phyloP scores from a whole-genome alignment of 257 asterid genomes.

The Marsdenia floribunda region DNA sequence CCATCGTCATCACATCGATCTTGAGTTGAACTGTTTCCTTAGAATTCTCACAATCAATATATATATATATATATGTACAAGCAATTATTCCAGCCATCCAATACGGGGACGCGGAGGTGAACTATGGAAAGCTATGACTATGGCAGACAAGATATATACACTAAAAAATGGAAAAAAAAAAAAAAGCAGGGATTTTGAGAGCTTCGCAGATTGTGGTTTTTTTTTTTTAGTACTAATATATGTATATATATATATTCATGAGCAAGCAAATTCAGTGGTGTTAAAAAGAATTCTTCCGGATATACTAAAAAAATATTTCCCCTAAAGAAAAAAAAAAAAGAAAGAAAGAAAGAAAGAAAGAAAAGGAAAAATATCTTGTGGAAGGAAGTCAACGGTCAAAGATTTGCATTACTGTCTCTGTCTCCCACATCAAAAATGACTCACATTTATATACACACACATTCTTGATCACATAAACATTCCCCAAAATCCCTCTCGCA shows the following conservation, averaged over 20 bases:
- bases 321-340: background rate
- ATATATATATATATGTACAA: too few relatives aligned
- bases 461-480: slow-evolving; percentile 26
- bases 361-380: slow-evolving; percentile 8
- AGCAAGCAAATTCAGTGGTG: slow-evolving; percentile 10
- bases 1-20: background rate
- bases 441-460: slow-evolving; percentile 14
- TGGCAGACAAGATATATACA: slow-evolving; percentile 6
- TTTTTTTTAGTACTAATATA: background rate
- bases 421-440: slow-evolving; percentile 43
- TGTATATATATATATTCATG: background rate
- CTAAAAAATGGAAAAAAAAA: too few relatives aligned
- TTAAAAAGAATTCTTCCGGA: background rate
- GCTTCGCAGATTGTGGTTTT: background rate
- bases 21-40: background rate
- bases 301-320: background rate
- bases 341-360: background rate
- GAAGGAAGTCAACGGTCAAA: slow-evolving; percentile 48
- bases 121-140: background rate
- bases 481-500: slow-evolving; percentile 24
- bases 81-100: background rate
- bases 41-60: background rate
- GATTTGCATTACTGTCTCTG: slow-evolving; percentile 44
- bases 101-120: background rate
- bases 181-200: slow-evolving; percentile 4